Conservation (phyloP, 2,329 filamentous ascomycete species). For the Colletotrichum incanum region DNA sequence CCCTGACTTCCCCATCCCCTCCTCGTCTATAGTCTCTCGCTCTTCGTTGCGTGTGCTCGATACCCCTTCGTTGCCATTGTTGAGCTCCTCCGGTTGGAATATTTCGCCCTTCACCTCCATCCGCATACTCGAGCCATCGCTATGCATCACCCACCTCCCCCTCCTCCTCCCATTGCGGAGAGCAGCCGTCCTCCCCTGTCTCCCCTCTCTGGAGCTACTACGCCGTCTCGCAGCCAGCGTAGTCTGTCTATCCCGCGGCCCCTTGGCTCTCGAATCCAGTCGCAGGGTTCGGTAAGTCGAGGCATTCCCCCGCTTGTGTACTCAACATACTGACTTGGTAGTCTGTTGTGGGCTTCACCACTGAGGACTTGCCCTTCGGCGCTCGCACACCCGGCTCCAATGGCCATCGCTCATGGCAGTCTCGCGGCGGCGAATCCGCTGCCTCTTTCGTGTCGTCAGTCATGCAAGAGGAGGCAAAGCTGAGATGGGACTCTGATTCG, state of each 20-base stretch:
- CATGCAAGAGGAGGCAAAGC: constrained; percentile 56
- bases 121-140: constrained; percentile 4
- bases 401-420: constrained; percentile 51
- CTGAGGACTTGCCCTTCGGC: constrained; percentile 48
- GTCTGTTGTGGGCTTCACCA: constrained; percentile 54
- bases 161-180: constrained; percentile 28
- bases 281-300: constrained; percentile 34
- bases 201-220: constrained; percentile 21
- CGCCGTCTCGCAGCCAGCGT: constrained; percentile 37
- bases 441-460: constrained; percentile 56
- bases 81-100: constrained; percentile 19
- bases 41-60: constrained; percentile 25
- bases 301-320: not conserved
- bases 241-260: constrained; percentile 42
- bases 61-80: constrained; percentile 10
- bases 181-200: constrained; percentile 21
- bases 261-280: constrained; percentile 26
- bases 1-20: constrained; percentile 24
- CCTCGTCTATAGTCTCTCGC: constrained; percentile 25
- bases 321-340: constrained; percentile 31
- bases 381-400: constrained; percentile 51
- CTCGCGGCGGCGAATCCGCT: constrained; percentile 53
- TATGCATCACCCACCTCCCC: constrained; percentile 27
- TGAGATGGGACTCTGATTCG: constrained; percentile 57
- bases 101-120: not conserved